Evolutionary conservation across 495 filamentous ascomycete genomes (phyloP), one percentile per base, ranked within the genome.

Genomic region (Aspergillus affinis): DNA sequence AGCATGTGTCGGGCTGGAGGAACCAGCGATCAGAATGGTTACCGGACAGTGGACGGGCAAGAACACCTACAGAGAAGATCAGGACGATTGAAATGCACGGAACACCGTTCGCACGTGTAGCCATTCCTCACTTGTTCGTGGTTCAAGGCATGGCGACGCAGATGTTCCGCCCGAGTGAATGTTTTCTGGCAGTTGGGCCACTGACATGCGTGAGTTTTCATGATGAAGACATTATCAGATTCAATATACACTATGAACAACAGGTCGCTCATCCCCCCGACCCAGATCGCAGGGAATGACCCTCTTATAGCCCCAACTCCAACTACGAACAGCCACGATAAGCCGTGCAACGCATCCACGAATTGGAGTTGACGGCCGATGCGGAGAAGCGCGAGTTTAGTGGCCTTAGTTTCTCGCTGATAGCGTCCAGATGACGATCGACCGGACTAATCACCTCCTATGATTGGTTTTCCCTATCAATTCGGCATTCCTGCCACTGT

Each of bases 161-260:
- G 70, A 69, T 86, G 84, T 61, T 86, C 84, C 4, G 82, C 78
- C 53, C 84, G 75, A 51, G 82, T 83, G 65, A 86, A 86, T 27
- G 75, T 78, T 65, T 84, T 85, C 23, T 68, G 73, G 59, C 84
- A 86, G 7, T 67, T 69, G 10, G 75, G 73, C 61, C 76, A 74
- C 21, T 68, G 65, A 59, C 82, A 84, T 15, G 56, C 65, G 69
- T 81, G 82, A 41, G 52, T 61, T 53, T 76, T 77, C 72, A 70
- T 70, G 30, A 10, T 54, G 21, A 3, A 21, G 47, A n/a, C 46
- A 48, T 48, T 18, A 21, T 15, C 46, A 48, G 46, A 48, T 5
- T 6, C 2, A 48, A 32, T 32, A 32, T 32, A 32, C 29, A 32
- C 23, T 26, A 26, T 26, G 23, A 4, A 26, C 23, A 26, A 26